Base-by-base conservation (phyloP, 768 basidiomycete species). In the Termitomyces sp. region DNA sequence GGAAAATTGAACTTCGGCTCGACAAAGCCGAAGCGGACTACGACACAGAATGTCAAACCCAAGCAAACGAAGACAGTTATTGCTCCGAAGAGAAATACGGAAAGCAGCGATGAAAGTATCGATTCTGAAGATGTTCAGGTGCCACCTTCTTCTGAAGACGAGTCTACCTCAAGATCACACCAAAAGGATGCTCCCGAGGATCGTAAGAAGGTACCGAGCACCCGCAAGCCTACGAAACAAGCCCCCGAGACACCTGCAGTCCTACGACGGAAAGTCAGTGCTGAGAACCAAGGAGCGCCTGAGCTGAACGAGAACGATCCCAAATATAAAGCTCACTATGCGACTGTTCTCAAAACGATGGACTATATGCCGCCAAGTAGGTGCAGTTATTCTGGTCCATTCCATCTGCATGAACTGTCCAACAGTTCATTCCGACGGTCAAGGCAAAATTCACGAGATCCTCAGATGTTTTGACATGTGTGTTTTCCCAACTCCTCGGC, bases 401-500 rank as follows among this genome's bases (percentile, higher is more conserved):
- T 50, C 40, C 4, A 32, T 49, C 26, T 13, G 13, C 43, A 30
- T 48, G 40, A 56, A 45, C 53, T 53, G 64, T 24, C 65, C 32
- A 27, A 22, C 45, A 93, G 91, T 92, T 34, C 90, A 93, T 68
- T 77, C 72, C 0, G 75, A 86, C 61, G 77, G 75, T 3, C 79
- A 89, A 65, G 84, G 79, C 43, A 83, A 75, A 61, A 77, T 92
- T 5, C 80, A 90, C 59, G 80, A 88, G 45, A 89, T 92, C 49
- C 81, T 93, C 26, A 83, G 87, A 13, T 80, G 85, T n/a, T 93
- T 93, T 64, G 93, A 93, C 67, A 72, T 89, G 86, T 88, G 65
- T 58, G 81, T 69, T 22, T 42, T 12, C 26, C 34, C 53, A 42
- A 40, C 49, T 43, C 56, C 24, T 20, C 26, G 27, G 6, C 48